Base-by-base conservation (phyloP, 2,329 filamentous ascomycete species). In the Alternaria ventricosa region DNA sequence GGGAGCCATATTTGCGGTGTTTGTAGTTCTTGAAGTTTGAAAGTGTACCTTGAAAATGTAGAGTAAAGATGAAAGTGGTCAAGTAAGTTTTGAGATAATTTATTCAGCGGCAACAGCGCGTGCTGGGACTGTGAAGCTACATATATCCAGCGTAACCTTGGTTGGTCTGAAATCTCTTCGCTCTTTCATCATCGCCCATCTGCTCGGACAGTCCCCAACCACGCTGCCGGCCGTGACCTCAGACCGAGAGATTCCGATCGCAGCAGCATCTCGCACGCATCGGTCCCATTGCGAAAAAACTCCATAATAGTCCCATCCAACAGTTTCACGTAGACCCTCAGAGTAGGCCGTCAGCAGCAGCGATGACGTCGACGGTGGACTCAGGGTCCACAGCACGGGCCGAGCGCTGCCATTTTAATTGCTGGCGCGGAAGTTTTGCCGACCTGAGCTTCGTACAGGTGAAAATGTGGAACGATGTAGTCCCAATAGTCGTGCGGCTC, bases 331-430 rank as follows among this genome's bases (percentile, higher is more conserved):
- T 61, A 53, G 36, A 28, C 55, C 50, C 47, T 57, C 59, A 55
- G 55, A 63, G 63, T 60, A 64, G 63, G 58, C 57, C 58, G 41
- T 60, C 33, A 58, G 57, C 64, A 65, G 59, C 64, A 61, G 55
- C 60, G 28, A 74, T 77, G 73, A 76, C 74, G 73, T 76, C 71
- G 71, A 12, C 18, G 41, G 74, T 75, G 75, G 71, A 71, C 47
- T 68, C 70, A 67, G 68, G 67, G 67, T 70, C 71, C 71, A 71
- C 70, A 11, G 44, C 27, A 54, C 54, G 63, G 67, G 64, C 71
- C 63, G 68, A 66, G 45, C 49, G 43, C 51, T 30, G 50, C 33
- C 30, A 20, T 20, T 44, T 25, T 23, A 4, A 54, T 36, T 56
- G n/a, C 44, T 53, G 49, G 44, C 36, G 58, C 18, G 59, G 61